A percentile compares a stretch with the other conserved stretches of the same genome.
phyloP scores from a whole-genome alignment of 176 grass and related monocot genomes.

The Microstegium vimineum region DNA sequence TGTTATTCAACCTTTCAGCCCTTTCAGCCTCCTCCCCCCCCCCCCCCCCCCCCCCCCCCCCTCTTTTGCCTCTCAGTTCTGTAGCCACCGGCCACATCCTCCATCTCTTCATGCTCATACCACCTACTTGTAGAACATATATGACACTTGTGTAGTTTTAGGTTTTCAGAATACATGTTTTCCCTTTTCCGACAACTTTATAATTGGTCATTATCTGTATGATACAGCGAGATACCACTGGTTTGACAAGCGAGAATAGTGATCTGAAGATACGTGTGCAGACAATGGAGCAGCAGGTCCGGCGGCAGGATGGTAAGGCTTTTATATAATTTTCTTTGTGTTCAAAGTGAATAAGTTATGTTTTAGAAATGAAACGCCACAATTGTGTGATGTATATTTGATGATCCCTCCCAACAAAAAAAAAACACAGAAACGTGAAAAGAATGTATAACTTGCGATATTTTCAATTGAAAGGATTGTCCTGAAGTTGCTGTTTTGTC shows the following conservation, averaged over 20 bases:
- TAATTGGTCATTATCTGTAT: slow-evolving; percentile 33
- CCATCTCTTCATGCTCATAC: not conserved
- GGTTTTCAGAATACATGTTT: not conserved
- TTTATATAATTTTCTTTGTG: slow-evolving; percentile 2
- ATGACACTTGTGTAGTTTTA: not conserved
- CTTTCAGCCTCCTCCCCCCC: not conserved
- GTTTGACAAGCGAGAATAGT: slow-evolving; percentile 86
- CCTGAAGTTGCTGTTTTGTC: not conserved
- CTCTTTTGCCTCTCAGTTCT: not conserved
- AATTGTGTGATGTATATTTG: not conserved
- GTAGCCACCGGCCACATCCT: not conserved
- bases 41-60: not conserved
- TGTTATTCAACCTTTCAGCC: not conserved
- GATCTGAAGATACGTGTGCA: slow-evolving; percentile 86
- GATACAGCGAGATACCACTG: slow-evolving; percentile 76
- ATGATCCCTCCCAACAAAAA: not conserved
- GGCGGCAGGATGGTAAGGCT: slow-evolving; percentile 82
- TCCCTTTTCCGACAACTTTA: not conserved
- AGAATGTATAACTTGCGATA: not conserved
- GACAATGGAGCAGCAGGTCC: slow-evolving; percentile 90
- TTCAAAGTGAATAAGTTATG: not conserved
- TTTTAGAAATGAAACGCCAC: not conserved
- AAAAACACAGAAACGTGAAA: not conserved
- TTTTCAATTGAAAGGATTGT: not conserved
- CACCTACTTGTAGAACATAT: not conserved